Evolutionary conservation across 768 basidiomycete genomes (phyloP).

Genomic region (Macrolepiota dolichaula): DNA sequence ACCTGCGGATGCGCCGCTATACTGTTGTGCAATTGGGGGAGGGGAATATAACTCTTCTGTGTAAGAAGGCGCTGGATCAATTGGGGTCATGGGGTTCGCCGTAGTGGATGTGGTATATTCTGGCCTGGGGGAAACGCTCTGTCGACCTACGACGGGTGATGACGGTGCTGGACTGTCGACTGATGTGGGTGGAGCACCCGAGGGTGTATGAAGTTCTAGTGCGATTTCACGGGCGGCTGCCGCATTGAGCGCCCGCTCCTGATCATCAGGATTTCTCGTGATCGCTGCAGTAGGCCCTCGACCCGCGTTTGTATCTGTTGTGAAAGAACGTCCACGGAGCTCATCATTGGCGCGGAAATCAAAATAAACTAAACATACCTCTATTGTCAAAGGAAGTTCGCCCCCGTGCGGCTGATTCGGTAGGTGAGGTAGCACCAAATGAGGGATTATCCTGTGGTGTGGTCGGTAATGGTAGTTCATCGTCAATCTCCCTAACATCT

Average conservation of each 20-base stretch:
- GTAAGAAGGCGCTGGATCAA: constrained; percentile 36
- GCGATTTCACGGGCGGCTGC: constrained; percentile 69
- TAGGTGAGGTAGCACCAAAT: background rate
- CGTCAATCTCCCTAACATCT: constrained; percentile 34
- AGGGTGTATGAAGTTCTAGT: constrained; percentile 52
- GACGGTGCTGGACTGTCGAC: background rate
- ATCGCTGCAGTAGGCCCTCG: constrained; percentile 29
- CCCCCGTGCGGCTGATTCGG: background rate
- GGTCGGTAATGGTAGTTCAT: constrained; percentile 27
- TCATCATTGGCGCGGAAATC: background rate
- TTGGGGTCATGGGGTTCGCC: constrained; percentile 17
- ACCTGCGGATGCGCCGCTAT: constrained; percentile 17
- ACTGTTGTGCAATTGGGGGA: constrained; percentile 14
- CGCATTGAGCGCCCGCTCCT: constrained; percentile 54
- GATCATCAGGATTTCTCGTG: constrained; percentile 33
- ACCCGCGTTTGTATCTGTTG: background rate
- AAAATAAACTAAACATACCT: background rate
- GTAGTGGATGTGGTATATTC: constrained; percentile 25
- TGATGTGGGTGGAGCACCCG: background rate
- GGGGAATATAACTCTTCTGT: constrained; percentile 16
- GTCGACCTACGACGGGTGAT: constrained; percentile 11
- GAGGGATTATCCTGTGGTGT: constrained; percentile 14
- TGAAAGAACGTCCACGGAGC: background rate
- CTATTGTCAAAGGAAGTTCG: background rate
- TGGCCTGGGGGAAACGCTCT: constrained; percentile 29